A percentile compares a stretch with the other conserved stretches of the same genome.
Evolutionary conservation across 768 basidiomycete genomes (phyloP).

Genomic region (Thelephora ganbajun): DNA sequence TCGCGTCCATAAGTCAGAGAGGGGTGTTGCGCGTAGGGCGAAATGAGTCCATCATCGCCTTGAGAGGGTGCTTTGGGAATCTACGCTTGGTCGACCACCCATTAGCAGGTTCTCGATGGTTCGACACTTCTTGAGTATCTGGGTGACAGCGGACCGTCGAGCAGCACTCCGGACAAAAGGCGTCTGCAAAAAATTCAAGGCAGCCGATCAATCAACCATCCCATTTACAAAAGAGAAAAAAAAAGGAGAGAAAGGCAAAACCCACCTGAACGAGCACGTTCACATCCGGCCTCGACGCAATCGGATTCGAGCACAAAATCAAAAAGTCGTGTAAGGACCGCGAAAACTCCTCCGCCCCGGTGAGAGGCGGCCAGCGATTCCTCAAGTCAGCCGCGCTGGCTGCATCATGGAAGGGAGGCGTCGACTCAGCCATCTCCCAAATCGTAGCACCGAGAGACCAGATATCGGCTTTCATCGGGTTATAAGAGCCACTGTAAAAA

Average conservation of each 20-base stretch:
- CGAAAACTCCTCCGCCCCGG: conserved; percentile 45
- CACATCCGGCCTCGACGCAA: conserved; percentile 38
- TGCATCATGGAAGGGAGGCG: conserved; percentile 56
- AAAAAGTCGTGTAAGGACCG: conserved; percentile 65
- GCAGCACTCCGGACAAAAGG: conserved; percentile 56
- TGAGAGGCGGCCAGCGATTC: conserved; percentile 52
- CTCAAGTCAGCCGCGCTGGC: conserved; percentile 31
- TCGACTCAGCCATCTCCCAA: conserved; percentile 69
- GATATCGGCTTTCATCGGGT: conserved; percentile 61
- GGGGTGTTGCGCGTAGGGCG: too few species aligned
- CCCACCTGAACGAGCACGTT: conserved; percentile 45
- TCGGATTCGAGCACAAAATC: conserved; percentile 48
- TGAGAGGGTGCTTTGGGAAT: conserved; percentile 15
- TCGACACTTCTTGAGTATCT: conserved; percentile 53
- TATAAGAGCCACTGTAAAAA: conserved; percentile 44
- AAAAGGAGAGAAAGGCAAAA: conserved; percentile 7
- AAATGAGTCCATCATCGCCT: conserved; percentile 14
- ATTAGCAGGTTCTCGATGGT: conserved; percentile 38
- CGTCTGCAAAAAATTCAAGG: conserved; percentile 27
- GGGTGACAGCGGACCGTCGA: conserved; percentile 51
- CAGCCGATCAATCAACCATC: neutral
- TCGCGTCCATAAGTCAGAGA: too few species aligned
- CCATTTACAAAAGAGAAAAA: neutral
- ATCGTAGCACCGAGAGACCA: conserved; percentile 78
- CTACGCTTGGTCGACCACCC: conserved; percentile 12